Percentiles rank a stretch among this genome's conserved stretches.
Evolutionary conservation across 2,329 filamentous ascomycete species (phyloP).

Genomic region (Drechslerella dactyloides): DNA sequence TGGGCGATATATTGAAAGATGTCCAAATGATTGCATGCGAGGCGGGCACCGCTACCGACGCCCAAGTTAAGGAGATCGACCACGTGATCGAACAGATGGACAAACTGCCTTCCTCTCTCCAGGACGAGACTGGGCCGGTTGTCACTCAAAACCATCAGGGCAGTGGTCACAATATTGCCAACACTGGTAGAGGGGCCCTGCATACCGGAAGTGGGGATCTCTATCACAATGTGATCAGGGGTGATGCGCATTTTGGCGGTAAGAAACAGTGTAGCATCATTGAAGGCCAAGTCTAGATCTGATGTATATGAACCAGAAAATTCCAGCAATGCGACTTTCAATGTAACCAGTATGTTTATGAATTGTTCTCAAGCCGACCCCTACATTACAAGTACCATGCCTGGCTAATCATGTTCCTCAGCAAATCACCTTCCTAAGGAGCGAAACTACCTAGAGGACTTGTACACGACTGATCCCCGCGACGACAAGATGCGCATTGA

Average conservation of each 20-base stretch:
- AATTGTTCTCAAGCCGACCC: neutral
- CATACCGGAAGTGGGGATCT: neutral
- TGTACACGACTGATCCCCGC: constrained; percentile 56
- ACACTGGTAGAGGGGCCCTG: constrained; percentile 2
- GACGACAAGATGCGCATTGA: constrained; percentile 58
- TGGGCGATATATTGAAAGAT: constrained; percentile 53
- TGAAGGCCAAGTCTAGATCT: neutral
- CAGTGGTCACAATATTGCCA: constrained; percentile 12
- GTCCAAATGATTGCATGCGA: constrained; percentile 51
- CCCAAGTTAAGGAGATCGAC: constrained; percentile 32
- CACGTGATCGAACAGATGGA: constrained; percentile 48
- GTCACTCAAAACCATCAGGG: constrained; percentile 3
- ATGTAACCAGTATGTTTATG: neutral
- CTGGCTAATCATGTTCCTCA: neutral
- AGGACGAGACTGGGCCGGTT: constrained; percentile 5
- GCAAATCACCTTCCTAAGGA: neutral
- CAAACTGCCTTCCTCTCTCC: constrained; percentile 44
- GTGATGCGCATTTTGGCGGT: neutral
- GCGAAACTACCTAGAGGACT: constrained; percentile 26
- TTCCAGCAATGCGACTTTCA: neutral
- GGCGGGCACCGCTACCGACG: constrained; percentile 43
- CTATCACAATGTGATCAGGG: neutral
- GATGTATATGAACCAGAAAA: neutral
- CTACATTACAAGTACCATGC: neutral
- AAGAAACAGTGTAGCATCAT: neutral